phyloP scores from a whole-genome alignment of 2,329 filamentous ascomycete genomes.

The Hypoxylon sp. region DNA sequence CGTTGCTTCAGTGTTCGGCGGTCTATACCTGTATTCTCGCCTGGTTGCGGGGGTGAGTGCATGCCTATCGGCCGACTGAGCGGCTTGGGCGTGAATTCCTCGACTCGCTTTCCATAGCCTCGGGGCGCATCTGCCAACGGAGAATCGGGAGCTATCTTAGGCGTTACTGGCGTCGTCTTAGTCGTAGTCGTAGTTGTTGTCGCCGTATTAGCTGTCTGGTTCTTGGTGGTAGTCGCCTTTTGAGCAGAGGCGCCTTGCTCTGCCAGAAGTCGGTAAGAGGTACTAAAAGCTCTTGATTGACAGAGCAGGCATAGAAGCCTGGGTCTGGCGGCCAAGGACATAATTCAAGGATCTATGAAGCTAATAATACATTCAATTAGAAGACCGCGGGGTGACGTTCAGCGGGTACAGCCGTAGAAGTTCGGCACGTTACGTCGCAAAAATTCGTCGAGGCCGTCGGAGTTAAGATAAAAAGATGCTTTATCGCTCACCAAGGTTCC shows the following conservation, averaged over 20 bases:
- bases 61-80: conserved; percentile 85
- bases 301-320: conserved; percentile 63
- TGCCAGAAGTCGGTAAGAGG: conserved; percentile 57
- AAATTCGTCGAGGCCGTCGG: conserved; percentile 19
- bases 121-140: conserved; percentile 70
- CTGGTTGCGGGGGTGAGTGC: conserved; percentile 76
- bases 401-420: conserved; percentile 9
- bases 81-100: conserved; percentile 70
- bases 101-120: conserved; percentile 68
- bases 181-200: conserved; percentile 32
- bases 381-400: conserved; percentile 4
- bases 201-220: conserved; percentile 24
- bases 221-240: conserved; percentile 25
- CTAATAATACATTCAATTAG: conserved; percentile 29
- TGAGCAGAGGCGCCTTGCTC: conserved; percentile 46
- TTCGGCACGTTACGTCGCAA: conserved; percentile 19
- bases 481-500: conserved; percentile 30
- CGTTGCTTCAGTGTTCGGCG: conserved; percentile 74
- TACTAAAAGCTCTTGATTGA: conserved; percentile 65
- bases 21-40: conserved; percentile 87
- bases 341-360: conserved; percentile 10
- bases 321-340: conserved; percentile 50
- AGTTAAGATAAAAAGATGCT: conserved; percentile 26
- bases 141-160: conserved; percentile 54
- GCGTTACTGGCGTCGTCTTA: conserved; percentile 23